A percentile compares a stretch with the other conserved stretches of the same genome.
Conservation (phyloP, 164 flowering plant species). For the Aristolochia californica region DNA sequence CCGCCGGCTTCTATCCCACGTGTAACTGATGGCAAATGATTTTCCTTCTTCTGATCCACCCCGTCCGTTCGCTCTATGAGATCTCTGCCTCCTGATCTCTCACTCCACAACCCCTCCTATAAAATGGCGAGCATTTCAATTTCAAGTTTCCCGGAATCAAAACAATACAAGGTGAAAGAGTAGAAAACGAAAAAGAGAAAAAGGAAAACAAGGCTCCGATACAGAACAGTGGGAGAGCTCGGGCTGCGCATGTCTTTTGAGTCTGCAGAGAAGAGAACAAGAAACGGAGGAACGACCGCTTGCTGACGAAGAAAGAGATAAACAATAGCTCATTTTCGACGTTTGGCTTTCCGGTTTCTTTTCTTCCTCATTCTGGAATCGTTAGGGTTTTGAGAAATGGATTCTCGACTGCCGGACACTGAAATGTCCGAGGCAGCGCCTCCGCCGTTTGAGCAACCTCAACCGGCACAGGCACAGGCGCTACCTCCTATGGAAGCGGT, state of each 20-base stretch:
- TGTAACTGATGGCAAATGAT: neutral
- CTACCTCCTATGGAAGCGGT: conserved; percentile 26
- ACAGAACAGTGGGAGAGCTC: too few relatives aligned
- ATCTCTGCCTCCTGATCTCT: neutral
- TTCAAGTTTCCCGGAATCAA: conserved; percentile 2
- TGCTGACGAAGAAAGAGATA: neutral
- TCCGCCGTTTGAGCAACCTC: conserved; percentile 17
- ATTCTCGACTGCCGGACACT: conserved; percentile 22
- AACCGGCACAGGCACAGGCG: conserved; percentile 3
- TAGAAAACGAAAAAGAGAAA: neutral
- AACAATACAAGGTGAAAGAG: neutral
- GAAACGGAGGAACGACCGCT: neutral
- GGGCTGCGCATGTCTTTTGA: too few relatives aligned
- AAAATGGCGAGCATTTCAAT: neutral
- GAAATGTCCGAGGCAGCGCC: conserved; percentile 64
- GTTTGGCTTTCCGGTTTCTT: neutral
- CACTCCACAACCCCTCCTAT: neutral
- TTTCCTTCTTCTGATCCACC: neutral
- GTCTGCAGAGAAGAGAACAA: too few relatives aligned
- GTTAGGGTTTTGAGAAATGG: conserved; percentile 6
- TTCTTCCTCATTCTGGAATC: neutral
- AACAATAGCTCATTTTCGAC: neutral
- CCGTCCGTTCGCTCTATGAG: neutral
- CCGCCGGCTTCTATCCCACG: neutral
- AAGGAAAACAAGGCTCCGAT: too few relatives aligned